Evolutionary conservation across 2,329 filamentous ascomycete genomes (phyloP).

Genomic region (Lachnellula cervina): DNA sequence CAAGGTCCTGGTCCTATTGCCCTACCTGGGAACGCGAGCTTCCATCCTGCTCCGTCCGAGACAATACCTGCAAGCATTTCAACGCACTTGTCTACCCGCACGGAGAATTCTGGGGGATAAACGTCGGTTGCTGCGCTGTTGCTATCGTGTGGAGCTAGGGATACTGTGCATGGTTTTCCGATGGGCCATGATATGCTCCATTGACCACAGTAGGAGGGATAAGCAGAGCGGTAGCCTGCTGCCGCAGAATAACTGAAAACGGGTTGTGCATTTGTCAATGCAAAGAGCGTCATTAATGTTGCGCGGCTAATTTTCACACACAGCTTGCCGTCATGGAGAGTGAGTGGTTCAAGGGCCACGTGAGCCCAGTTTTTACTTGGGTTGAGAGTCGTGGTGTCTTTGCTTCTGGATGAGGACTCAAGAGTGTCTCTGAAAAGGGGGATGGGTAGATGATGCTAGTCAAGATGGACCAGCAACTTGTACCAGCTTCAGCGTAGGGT

Average conservation of each 20-base stretch:
- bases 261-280: conserved; percentile 27
- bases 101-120: conserved; percentile 17
- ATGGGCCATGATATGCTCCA: conserved; percentile 34
- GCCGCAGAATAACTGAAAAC: conserved; percentile 32
- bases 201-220: conserved; percentile 32
- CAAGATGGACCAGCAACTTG: not conserved
- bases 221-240: conserved; percentile 31
- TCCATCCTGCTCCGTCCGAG: conserved; percentile 8
- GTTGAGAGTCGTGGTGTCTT: too few species aligned
- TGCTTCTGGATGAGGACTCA: not conserved
- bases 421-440: not conserved
- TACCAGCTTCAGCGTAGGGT: not conserved
- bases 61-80: conserved; percentile 24
- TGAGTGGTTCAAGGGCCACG: not conserved
- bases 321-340: not conserved
- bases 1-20: conserved; percentile 11
- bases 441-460: not conserved
- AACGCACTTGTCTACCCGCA: conserved; percentile 22
- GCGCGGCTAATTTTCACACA: not conserved
- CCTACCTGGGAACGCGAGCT: conserved; percentile 22
- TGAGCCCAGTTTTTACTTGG: too few species aligned
- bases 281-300: conserved; percentile 1
- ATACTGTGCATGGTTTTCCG: conserved; percentile 17
- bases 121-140: conserved; percentile 15
- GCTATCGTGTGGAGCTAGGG: conserved; percentile 15